Evolutionary conservation across 495 filamentous ascomycete species (phyloP).

Genomic region (Penicillium samsonianum): DNA sequence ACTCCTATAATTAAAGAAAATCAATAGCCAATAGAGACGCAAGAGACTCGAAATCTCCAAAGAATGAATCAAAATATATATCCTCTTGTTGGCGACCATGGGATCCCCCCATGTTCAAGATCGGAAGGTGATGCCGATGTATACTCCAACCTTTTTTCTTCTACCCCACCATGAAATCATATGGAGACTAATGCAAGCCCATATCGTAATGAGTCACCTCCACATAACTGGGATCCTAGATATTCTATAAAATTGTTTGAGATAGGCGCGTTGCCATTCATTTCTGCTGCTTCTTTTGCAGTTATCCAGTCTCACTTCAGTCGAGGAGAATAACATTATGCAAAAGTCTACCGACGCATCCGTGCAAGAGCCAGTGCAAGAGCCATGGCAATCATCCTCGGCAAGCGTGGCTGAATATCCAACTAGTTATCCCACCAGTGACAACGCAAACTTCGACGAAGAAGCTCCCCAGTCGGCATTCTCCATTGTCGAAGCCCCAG

Average conservation of each 20-base stretch:
- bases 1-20: neutral
- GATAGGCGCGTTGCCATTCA: too few relatives aligned
- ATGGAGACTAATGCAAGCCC: neutral
- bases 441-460: slow-evolving; percentile 8
- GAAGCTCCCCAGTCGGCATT: slow-evolving; percentile 23
- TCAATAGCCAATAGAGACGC: neutral
- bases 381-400: slow-evolving; percentile 6
- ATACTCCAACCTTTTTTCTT: too few relatives aligned
- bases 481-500: slow-evolving; percentile 25
- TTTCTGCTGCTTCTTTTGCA: neutral
- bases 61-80: neutral
- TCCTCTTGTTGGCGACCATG: neutral
- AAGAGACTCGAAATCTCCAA: too few relatives aligned
- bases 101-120: neutral
- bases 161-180: slow-evolving; percentile 8
- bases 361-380: neutral
- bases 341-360: neutral
- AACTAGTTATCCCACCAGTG: neutral
- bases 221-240: neutral
- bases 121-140: slow-evolving; percentile 10
- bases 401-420: neutral
- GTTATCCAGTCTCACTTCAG: neutral
- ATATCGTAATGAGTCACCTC: slow-evolving; percentile 3
- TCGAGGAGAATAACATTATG: neutral
- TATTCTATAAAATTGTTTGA: neutral